Evolutionary conservation across 768 basidiomycete genomes (phyloP), one percentile per base, ranked within the genome.

Genomic region (Tricholoma bakamatsutake): DNA sequence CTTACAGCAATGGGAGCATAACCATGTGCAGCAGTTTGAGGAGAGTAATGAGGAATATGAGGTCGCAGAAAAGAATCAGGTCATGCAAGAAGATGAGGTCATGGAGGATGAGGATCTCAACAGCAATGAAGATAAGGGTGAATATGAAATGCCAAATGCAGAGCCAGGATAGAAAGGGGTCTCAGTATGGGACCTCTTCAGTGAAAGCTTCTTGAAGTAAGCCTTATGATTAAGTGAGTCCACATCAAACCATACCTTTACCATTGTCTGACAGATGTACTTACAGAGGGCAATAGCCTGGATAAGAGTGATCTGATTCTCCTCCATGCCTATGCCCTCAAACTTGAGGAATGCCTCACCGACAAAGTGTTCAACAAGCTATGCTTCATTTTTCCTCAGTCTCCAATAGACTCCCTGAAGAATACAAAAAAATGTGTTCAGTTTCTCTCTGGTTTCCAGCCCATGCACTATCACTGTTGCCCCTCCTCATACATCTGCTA

Each of bases 381-480:
- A 2, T 51, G 48, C 1, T 63, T 45, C 30, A 57, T 60, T 27
- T 71, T 69, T 53, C 70, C 67, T 3, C 34, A 39, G 5, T 27
- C 55, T 5, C 15, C 46, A 11, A 53, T 67, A n/a, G 57, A 58
- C 1, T 53, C 59, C 2, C 53, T 61, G 49, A 65, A 68, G 33
- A 54, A 12, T 18, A 59, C 62, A 5, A 52, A 61, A 3, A 24
- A 24, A 24, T 24, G 21, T 24, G 21, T 24, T 24, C 21, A 24
- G 21, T 24, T 24, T 24, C 21, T 24, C 21, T 24, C 21, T 3
- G 3, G 21, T 24, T 24, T 24, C 3, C 21, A 24, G 21, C 21
- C 73, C 1, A 55, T 63, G 1, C 47, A 35, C 3, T 75, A 66
- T 60, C 61, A 79, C 60, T 79, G 76, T 60, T 81, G 79, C 61